phyloP scores from a whole-genome alignment of 352 stramenopile genomes.

The Phytophthora sp. region DNA sequence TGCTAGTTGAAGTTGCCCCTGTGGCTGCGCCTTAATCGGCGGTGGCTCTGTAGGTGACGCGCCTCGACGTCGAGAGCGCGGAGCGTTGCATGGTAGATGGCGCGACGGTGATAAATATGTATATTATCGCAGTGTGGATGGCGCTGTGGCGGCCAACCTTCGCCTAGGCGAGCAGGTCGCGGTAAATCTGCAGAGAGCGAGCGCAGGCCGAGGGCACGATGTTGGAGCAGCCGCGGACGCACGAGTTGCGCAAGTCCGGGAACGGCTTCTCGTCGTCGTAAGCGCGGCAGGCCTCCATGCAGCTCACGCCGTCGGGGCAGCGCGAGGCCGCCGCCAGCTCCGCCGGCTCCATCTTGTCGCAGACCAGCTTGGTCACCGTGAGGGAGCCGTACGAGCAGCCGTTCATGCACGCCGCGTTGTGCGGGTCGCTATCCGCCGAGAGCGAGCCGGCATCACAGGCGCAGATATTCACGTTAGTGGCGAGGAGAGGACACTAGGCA shows the following conservation, averaged over 20 bases:
- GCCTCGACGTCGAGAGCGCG: not conserved
- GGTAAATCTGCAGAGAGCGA: slow-evolving; percentile 72
- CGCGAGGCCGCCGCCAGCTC: slow-evolving; percentile 33
- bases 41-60: not conserved
- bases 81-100: not conserved
- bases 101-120: not conserved
- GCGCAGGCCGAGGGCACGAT: slow-evolving; percentile 65
- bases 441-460: slow-evolving; percentile 9
- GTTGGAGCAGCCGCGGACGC: slow-evolving; percentile 62
- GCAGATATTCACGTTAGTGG: not conserved
- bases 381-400: slow-evolving; percentile 79
- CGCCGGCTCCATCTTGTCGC: slow-evolving; percentile 47
- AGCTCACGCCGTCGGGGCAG: slow-evolving; percentile 69
- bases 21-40: too few relatives aligned
- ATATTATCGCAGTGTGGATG: not conserved
- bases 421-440: slow-evolving; percentile 65
- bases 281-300: slow-evolving; percentile 55
- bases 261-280: slow-evolving; percentile 63
- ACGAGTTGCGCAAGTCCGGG: slow-evolving; percentile 56
- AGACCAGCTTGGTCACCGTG: slow-evolving; percentile 70
- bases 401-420: slow-evolving; percentile 77
- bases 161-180: slow-evolving; percentile 49
- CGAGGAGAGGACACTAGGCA: not conserved
- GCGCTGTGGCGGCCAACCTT: not conserved
- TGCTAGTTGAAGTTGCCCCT: slow-evolving; percentile 15